Evolutionary conservation across 2,329 filamentous ascomycete genomes (phyloP).

Genomic region (Leptoxyphium fumago): DNA sequence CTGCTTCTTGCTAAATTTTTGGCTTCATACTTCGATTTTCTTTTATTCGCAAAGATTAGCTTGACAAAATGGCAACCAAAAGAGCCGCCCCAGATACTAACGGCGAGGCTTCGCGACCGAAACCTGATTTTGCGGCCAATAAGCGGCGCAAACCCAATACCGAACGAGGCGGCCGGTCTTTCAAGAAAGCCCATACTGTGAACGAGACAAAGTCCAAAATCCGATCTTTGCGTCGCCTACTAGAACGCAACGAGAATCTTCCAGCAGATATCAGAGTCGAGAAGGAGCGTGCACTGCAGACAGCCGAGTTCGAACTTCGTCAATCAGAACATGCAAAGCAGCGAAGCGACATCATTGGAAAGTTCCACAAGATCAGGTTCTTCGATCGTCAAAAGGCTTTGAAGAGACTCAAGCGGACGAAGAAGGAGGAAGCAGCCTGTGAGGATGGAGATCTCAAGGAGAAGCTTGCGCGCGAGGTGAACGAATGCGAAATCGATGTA

Average conservation of each 20-base stretch:
- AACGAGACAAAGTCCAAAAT: constrained; percentile 57
- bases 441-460: constrained; percentile 27
- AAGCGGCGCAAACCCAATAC: constrained; percentile 12
- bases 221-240: constrained; percentile 51
- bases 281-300: constrained; percentile 55
- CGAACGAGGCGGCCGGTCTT: constrained; percentile 13
- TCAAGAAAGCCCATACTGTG: constrained; percentile 25
- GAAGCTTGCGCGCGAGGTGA: constrained; percentile 11
- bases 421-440: constrained; percentile 40
- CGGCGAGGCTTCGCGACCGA: constrained; percentile 10
- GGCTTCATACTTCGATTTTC: too few relatives aligned
- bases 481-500: constrained; percentile 51
- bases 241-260: constrained; percentile 45
- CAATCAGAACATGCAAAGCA: constrained; percentile 45
- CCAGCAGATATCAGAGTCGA: constrained; percentile 54
- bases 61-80: constrained; percentile 11
- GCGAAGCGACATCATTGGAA: constrained; percentile 55
- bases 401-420: constrained; percentile 49
- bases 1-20: too few relatives aligned
- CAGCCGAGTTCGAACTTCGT: constrained; percentile 49
- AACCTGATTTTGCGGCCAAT: constrained; percentile 2
- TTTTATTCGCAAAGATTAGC: too few relatives aligned
- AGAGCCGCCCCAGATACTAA: constrained; percentile 8
- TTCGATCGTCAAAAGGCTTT: constrained; percentile 70
- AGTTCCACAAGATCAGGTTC: constrained; percentile 74